Base-by-base conservation (phyloP, 148 eudicot species). In the Hydrangea macrophylla region DNA sequence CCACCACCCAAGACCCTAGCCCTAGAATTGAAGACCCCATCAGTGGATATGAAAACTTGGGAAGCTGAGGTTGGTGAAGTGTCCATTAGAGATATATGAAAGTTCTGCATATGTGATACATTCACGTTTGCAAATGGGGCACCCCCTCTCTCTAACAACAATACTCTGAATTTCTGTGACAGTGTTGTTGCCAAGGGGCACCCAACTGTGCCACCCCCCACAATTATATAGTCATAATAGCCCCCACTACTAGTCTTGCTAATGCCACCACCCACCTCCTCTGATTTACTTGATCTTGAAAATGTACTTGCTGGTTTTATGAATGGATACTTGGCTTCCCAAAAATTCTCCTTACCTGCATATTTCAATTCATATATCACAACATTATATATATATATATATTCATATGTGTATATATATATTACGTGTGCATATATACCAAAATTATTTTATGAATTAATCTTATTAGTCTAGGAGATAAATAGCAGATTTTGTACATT, bases 191-290 rank as follows among this genome's bases (percentile, higher is more conserved):
- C 97, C 7, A 94, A 68, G 0, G 99, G 97, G 58, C 99, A 94
- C 9, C 99, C 99, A 9, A 93, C 96, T 27, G 99, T 89, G 33
- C 99, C 99, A 28, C 99, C 99, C 9, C 99, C 99, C 0, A 94
- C 86, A 6, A 94, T 72, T 30, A 94, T 94, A 69, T 94, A 94
- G 28, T 94, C 97, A 58, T 88, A 94, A n/a, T n/a, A 12, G 26
- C 67, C 26, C 51, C n/a, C n/a, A n/a, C n/a, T n/a, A n/a, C n/a
- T n/a, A n/a, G n/a, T n/a, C n/a, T n/a, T n/a, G n/a, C n/a, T n/a
- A n/a, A n/a, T 36, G 1, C 70, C 35, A 0, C 55, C 50, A n/a
- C 65, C 68, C 61, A 22, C 23, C 17, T 15, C 23, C 17, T 15
- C 11, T 60, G 68, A 48, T 30, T 72, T 23, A 67, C 72, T 18